Evolutionary conservation across 352 stramenopile genomes (phyloP).

Genomic region (Phytophthora macrochlamydospora): DNA sequence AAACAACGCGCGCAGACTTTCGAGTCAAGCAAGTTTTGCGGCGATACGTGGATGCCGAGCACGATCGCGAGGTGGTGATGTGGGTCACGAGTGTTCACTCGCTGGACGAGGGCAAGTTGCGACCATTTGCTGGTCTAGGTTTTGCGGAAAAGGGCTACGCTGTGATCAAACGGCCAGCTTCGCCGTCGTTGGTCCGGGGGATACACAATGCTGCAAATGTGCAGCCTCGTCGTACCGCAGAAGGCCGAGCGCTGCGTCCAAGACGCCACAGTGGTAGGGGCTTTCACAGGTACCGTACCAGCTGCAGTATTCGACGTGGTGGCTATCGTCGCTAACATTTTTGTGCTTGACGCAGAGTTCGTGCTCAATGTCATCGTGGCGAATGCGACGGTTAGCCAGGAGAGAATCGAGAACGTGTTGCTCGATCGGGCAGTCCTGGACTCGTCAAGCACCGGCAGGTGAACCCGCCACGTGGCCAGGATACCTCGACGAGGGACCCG

Average conservation of each 20-base stretch:
- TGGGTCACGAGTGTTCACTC: slow-evolving; percentile 26
- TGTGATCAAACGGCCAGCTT: slow-evolving; percentile 22
- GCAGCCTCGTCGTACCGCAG: slow-evolving; percentile 29
- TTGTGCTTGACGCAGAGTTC: slow-evolving; percentile 12
- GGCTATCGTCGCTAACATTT: no score
- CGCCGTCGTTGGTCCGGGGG: slow-evolving; percentile 6
- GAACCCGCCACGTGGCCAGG: background rate
- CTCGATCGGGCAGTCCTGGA: slow-evolving; percentile 19
- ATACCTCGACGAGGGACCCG: background rate
- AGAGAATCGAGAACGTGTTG: slow-evolving; percentile 56
- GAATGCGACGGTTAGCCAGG: slow-evolving; percentile 37
- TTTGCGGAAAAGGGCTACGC: slow-evolving; percentile 36
- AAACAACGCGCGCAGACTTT: slow-evolving; percentile 49
- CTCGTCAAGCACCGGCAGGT: background rate
- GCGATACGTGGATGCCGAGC: slow-evolving; percentile 11
- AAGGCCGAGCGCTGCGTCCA: slow-evolving; percentile 17
- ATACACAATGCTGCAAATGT: slow-evolving; percentile 33
- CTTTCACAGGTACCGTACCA: slow-evolving; percentile 7
- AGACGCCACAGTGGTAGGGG: slow-evolving; percentile 17
- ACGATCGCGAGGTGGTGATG: slow-evolving; percentile 23
- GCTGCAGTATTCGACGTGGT: no score
- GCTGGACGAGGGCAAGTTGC: slow-evolving; percentile 22
- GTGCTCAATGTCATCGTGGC: slow-evolving; percentile 35
- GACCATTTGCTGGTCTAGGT: slow-evolving; percentile 21
- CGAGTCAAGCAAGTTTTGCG: slow-evolving; percentile 56